Percentiles rank a stretch among this genome's conserved stretches.
Evolutionary conservation across 163 green algal species (phyloP).

Genomic region (Volvox carteri): DNA sequence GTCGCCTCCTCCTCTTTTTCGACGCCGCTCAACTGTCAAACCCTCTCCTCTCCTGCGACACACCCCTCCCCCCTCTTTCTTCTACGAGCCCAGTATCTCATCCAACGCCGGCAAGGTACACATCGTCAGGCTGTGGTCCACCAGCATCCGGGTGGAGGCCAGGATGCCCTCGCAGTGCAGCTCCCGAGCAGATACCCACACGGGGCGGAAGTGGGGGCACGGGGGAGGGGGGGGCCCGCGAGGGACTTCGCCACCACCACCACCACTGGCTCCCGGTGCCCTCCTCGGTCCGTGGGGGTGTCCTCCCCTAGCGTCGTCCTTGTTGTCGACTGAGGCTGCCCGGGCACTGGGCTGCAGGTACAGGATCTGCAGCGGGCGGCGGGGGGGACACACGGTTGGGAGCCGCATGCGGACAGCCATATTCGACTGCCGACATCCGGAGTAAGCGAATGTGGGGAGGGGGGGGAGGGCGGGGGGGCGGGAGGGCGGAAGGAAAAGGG

Average conservation of each 20-base stretch:
- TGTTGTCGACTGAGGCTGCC: neutral
- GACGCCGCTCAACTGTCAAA: neutral
- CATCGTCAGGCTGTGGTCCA: conserved; percentile 48
- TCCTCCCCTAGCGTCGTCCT: neutral
- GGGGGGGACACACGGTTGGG: neutral
- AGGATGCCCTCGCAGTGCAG: conserved; percentile 78
- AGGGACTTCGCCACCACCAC: too few species aligned
- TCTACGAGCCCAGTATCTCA: conserved; percentile 10
- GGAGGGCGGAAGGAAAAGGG: neutral
- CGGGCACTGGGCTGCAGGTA: conserved; percentile 47
- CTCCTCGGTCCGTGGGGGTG: too few species aligned
- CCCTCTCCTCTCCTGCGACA: neutral
- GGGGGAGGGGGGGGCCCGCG: too few species aligned
- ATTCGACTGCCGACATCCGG: too few species aligned
- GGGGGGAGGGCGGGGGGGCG: neutral
- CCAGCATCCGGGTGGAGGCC: conserved; percentile 63
- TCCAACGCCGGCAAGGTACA: conserved; percentile 31
- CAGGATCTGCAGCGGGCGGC: neutral
- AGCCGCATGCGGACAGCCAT: too few species aligned
- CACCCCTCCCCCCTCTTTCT: neutral
- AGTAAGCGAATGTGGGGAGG: too few species aligned
- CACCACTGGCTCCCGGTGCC: too few species aligned
- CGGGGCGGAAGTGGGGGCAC: conserved; percentile 50
- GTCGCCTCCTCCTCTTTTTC: neutral
- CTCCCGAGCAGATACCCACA: conserved; percentile 71